A percentile compares a stretch with the other conserved stretches of the same genome.
Conservation (phyloP, 1,139 yeast genomes). For the Pichia sp. region DNA sequence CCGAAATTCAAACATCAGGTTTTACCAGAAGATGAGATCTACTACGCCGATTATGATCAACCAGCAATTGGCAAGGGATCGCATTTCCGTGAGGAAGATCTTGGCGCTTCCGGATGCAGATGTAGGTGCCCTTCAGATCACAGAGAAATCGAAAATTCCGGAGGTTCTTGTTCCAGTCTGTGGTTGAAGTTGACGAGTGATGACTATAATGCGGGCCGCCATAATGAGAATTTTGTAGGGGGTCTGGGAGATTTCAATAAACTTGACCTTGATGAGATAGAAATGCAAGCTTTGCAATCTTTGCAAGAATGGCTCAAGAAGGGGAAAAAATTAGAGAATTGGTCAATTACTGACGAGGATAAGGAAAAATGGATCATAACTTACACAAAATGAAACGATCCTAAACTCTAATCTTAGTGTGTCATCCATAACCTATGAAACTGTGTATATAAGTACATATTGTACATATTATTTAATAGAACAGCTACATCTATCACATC, state of each 20-base stretch:
- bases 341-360: constrained; percentile 21
- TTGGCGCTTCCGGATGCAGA: constrained; percentile 70
- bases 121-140: constrained; percentile 65
- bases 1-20: constrained; percentile 22
- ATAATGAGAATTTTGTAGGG: constrained; percentile 1
- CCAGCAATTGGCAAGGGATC: constrained; percentile 3
- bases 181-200: constrained; percentile 43
- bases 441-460: no score
- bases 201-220: no score
- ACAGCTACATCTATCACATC: no score
- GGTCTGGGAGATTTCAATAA: constrained; percentile 17
- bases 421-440: no score
- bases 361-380: constrained; percentile 11
- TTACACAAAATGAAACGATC: not conserved
- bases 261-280: constrained; percentile 32
- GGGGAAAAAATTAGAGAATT: constrained; percentile 17
- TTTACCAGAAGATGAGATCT: constrained; percentile 25
- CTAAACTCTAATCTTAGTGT: no score
- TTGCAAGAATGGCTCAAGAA: constrained; percentile 18
- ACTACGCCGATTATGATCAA: constrained; percentile 41
- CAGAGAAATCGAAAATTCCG: constrained; percentile 48
- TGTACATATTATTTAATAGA: no score
- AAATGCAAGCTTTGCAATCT: constrained; percentile 24
- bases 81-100: constrained; percentile 12
- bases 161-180: constrained; percentile 45